Conservation (phyloP, 768 basidiomycete species). For the Exidia glandulosa region DNA sequence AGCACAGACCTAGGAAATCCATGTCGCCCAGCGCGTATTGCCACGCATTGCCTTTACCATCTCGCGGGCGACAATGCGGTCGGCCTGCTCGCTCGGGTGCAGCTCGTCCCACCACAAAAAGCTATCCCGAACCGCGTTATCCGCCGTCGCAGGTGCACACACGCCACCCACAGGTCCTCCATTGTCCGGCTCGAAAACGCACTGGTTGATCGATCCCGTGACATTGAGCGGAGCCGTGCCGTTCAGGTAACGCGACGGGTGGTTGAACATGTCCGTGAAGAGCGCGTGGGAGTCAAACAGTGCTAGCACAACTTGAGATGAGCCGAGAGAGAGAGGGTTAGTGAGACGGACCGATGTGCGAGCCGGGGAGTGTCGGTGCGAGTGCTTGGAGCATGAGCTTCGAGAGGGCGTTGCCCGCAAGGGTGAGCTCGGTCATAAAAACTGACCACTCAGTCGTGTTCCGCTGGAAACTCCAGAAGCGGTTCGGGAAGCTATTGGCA, state of each 20-base stretch:
- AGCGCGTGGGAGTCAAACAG: slow-evolving; percentile 53
- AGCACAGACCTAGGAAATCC: no score
- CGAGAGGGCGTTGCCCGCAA: slow-evolving; percentile 40
- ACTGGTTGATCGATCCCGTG: slow-evolving; percentile 39
- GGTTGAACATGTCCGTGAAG: slow-evolving; percentile 45
- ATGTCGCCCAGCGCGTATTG: slow-evolving; percentile 8
- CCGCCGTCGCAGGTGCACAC: slow-evolving; percentile 24
- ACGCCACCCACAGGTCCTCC: slow-evolving; percentile 11
- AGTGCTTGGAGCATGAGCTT: slow-evolving; percentile 39
- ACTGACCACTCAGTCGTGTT: slow-evolving; percentile 51
- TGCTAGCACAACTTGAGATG: no score
- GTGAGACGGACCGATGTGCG: slow-evolving; percentile 54
- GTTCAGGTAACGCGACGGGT: slow-evolving; percentile 45
- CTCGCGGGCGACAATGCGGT: slow-evolving; percentile 41
- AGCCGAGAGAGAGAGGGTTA: neutral
- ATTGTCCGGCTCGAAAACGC: slow-evolving; percentile 31
- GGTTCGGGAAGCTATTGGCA: slow-evolving; percentile 34
- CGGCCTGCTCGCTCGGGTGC: slow-evolving; percentile 49
- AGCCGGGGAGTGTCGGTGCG: slow-evolving; percentile 35
- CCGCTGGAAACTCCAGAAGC: slow-evolving; percentile 36
- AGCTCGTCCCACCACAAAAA: slow-evolving; percentile 60
- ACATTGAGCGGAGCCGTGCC: slow-evolving; percentile 53
- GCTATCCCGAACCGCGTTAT: slow-evolving; percentile 41
- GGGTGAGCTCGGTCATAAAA: slow-evolving; percentile 40
- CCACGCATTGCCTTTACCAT: slow-evolving; percentile 37